These are phyloP conservation scores for Picochlorum sp. DNA, from an alignment of 139 green algal genomes.

Conservation along the genomic window DNA sequence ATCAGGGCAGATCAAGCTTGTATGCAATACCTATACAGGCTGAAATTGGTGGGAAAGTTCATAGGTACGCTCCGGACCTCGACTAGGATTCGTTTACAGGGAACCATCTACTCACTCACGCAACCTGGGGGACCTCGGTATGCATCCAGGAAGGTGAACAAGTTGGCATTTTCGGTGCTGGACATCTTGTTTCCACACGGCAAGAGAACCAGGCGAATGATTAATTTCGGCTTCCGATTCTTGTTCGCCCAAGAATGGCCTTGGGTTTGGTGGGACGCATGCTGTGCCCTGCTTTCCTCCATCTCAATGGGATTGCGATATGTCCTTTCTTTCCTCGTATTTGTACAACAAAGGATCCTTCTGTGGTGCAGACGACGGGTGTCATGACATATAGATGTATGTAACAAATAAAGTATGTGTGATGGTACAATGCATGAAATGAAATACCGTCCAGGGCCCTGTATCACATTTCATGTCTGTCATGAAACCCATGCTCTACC, in stretches of 20 bases:
- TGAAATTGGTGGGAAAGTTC: slow-evolving; percentile 21
- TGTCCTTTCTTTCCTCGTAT: too few species aligned
- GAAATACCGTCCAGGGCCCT: too few species aligned
- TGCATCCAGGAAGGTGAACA: slow-evolving; percentile 47
- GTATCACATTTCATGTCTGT: too few species aligned
- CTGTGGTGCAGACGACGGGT: too few species aligned
- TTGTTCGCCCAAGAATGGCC: slow-evolving; percentile 53
- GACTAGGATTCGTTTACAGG: slow-evolving; percentile 46
- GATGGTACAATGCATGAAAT: too few species aligned
- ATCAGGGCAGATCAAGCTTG: slow-evolving; percentile 30
- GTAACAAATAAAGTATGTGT: too few species aligned
- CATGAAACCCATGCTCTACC: too few species aligned
- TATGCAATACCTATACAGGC: slow-evolving; percentile 34
- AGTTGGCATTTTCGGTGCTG: slow-evolving; percentile 26
- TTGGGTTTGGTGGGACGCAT: slow-evolving; percentile 26
- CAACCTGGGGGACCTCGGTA: slow-evolving; percentile 60
- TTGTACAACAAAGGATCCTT: too few species aligned
- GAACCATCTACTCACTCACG: slow-evolving; percentile 63
- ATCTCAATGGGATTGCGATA: too few species aligned
- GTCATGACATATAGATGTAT: too few species aligned
- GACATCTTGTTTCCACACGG: slow-evolving; percentile 64
- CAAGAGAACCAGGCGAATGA: slow-evolving; percentile 36
- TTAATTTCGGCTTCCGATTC: slow-evolving; percentile 45
- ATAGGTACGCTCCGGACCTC: slow-evolving; percentile 23
- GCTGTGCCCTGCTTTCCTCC: background rate